Evolutionary conservation across 2,329 filamentous ascomycete species (phyloP), one percentile per base, ranked within the genome.

Genomic region (Colletotrichum higginsianum): DNA sequence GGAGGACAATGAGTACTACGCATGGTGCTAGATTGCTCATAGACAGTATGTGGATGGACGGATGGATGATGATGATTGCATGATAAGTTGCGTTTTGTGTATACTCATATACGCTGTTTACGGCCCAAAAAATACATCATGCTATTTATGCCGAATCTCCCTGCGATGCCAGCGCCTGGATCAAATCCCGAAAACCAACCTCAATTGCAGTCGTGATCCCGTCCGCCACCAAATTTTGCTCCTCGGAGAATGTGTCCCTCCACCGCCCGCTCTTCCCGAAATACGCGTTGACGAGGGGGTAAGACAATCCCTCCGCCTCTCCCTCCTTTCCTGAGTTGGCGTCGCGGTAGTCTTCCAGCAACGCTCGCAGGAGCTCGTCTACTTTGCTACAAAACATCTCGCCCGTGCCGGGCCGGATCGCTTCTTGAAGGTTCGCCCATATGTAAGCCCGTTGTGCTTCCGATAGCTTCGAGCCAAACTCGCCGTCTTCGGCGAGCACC

Each of bases 1-100:
- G 79, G 76, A 80, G 63, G 75, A 72, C 21, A 72, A 72, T 18
- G 73, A 78, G 57, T 81, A 79, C 60, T 80, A 78, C 53, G 76
- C 76, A 53, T 81, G 76, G 70, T 72, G 70, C 67, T 72, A 71
- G 61, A 61, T 44, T 30, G 35, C n/a, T 55, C 5, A 15, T 26
- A n/a, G 18, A 40, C 26, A 44, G 13, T 2, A 0, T 7, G 38
- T 50, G 4, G 44, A 35, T 40, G 23, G 53, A 26, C 38, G n/a
- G 26, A 71, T 13, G 26, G 44, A 60, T 2, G 53, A 70, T 46
- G 18, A 44, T 47, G 13, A 52, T 67, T 38, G 64, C 26, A 53
- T 44, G 35, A 26, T 35, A 13, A 30, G 21, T 49, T 66, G n/a
- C 55, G 15, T 13, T 47, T 35, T 26, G 5, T 49, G n/a, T 11